Evolutionary conservation across 2,329 filamentous ascomycete species (phyloP).

Genomic region (Rhytidhysteron rufulum): DNA sequence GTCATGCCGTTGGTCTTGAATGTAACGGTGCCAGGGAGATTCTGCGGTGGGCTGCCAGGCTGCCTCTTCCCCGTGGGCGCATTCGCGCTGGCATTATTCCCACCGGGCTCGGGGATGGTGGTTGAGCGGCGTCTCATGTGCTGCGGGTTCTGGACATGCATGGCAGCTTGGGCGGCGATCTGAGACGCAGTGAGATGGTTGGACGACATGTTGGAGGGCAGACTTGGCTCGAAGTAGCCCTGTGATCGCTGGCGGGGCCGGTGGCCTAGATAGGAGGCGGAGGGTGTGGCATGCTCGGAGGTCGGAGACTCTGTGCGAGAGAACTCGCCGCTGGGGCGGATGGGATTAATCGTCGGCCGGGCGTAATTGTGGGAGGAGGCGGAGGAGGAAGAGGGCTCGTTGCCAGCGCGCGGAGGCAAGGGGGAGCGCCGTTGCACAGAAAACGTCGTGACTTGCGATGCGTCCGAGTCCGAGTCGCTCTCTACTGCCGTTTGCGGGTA

Average conservation of each 20-base stretch:
- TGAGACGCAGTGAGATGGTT: slow-evolving; percentile 61
- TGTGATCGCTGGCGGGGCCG: slow-evolving; percentile 67
- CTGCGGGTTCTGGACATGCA: slow-evolving; percentile 59
- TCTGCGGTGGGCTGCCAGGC: slow-evolving; percentile 56
- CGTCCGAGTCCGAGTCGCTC: slow-evolving; percentile 36
- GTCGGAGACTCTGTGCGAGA: slow-evolving; percentile 40
- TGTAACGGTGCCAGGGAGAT: slow-evolving; percentile 32
- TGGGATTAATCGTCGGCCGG: slow-evolving; percentile 16
- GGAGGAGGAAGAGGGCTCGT: slow-evolving; percentile 20
- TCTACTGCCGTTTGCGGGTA: slow-evolving; percentile 22
- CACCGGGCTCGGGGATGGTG: slow-evolving; percentile 60
- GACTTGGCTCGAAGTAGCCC: slow-evolving; percentile 70
- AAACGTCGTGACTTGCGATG: slow-evolving; percentile 34
- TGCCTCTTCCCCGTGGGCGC: slow-evolving; percentile 24
- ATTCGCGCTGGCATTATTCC: slow-evolving; percentile 15
- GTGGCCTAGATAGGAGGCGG: slow-evolving; percentile 44
- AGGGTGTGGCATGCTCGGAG: slow-evolving; percentile 37
- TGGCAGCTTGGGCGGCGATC: slow-evolving; percentile 75
- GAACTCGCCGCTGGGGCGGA: slow-evolving; percentile 19
- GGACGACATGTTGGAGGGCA: slow-evolving; percentile 55
- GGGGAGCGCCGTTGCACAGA: slow-evolving; percentile 35
- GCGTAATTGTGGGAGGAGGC: slow-evolving; percentile 35
- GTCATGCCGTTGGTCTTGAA: slow-evolving; percentile 41
- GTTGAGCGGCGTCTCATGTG: slow-evolving; percentile 65
- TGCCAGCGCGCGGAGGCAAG: slow-evolving; percentile 27